These are phyloP conservation scores for Microbotryum intermedium DNA, from an alignment of 1,284 basidiomycete genomes.

Conservation along the genomic window DNA sequence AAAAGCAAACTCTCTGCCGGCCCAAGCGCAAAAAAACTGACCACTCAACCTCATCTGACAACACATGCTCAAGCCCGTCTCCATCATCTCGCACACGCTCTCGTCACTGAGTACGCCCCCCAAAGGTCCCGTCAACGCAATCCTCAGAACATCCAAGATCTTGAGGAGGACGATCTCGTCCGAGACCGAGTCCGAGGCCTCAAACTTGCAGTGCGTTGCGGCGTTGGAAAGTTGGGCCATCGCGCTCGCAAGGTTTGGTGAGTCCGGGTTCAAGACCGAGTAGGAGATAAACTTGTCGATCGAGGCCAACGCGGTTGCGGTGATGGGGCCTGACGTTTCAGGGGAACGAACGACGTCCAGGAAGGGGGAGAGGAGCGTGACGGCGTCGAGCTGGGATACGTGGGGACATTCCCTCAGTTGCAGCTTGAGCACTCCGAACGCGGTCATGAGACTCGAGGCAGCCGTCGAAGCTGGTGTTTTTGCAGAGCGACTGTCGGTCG, in stretches of 20 bases:
- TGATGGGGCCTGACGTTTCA: conserved; percentile 43
- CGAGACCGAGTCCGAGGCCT: conserved; percentile 87
- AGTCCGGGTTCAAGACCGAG: conserved; percentile 36
- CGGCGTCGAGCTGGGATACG: conserved; percentile 27
- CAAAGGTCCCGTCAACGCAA: conserved; percentile 63
- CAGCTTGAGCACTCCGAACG: conserved; percentile 78
- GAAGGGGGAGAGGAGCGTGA: conserved; percentile 70
- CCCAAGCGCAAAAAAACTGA: conserved; percentile 43
- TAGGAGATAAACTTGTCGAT: conserved; percentile 42
- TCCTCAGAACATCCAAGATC: conserved; percentile 83
- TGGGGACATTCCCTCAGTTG: conserved; percentile 51
- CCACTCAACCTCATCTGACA: conserved; percentile 93
- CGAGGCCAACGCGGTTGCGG: conserved; percentile 40
- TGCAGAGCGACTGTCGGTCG: neutral
- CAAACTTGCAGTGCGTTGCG: conserved; percentile 93
- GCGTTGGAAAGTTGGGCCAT: conserved; percentile 79
- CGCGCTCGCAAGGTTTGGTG: conserved; percentile 43
- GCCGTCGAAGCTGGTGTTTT: neutral
- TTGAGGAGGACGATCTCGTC: conserved; percentile 92
- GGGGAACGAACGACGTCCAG: conserved; percentile 80
- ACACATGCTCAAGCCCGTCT: conserved; percentile 93
- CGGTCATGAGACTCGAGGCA: conserved; percentile 63
- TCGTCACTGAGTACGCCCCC: conserved; percentile 71
- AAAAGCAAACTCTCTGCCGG: conserved; percentile 16
- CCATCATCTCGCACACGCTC: conserved; percentile 95